These are phyloP conservation scores for Salvia hispanica DNA, from an alignment of 257 asterid species.

Conservation along the genomic window DNA sequence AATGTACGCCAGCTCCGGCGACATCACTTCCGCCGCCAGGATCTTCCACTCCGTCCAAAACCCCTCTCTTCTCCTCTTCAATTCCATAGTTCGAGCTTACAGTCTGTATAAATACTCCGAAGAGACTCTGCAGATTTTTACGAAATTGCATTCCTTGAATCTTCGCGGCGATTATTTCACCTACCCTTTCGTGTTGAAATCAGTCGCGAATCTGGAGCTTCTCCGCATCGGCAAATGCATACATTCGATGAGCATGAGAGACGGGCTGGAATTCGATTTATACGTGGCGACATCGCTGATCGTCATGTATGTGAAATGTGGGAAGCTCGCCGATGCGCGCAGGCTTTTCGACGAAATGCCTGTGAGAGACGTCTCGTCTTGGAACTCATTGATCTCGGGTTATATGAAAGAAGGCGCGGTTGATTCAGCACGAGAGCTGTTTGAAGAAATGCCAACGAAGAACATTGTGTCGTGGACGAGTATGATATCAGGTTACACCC, in stretches of 20 bases:
- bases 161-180: constrained; percentile 74
- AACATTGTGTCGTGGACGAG: constrained; percentile 83
- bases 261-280: constrained; percentile 55
- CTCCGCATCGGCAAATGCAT: constrained; percentile 46
- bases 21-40: constrained; percentile 56
- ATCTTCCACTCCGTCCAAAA: constrained; percentile 42
- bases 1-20: constrained; percentile 91
- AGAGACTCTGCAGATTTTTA: constrained; percentile 36
- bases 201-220: constrained; percentile 47
- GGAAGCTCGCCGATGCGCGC: constrained; percentile 49
- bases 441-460: constrained; percentile 52
- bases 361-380: constrained; percentile 59
- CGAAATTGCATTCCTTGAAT: constrained; percentile 48
- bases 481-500: constrained; percentile 87
- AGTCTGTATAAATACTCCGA: constrained; percentile 46
- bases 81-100: constrained; percentile 75
- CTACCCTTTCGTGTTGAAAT: constrained; percentile 76
- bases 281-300: constrained; percentile 72
- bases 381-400: constrained; percentile 79
- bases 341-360: constrained; percentile 72
- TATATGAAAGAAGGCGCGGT: constrained; percentile 68
- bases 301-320: constrained; percentile 77
- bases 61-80: constrained; percentile 57
- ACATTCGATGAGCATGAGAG: constrained; percentile 62
- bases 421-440: constrained; percentile 53